Percentiles rank a stretch among this genome's conserved stretches.
These are phyloP conservation scores for Drechslerella stenobrocha DNA, from an alignment of 2,329 filamentous ascomycete genomes.

Conservation along the genomic window DNA sequence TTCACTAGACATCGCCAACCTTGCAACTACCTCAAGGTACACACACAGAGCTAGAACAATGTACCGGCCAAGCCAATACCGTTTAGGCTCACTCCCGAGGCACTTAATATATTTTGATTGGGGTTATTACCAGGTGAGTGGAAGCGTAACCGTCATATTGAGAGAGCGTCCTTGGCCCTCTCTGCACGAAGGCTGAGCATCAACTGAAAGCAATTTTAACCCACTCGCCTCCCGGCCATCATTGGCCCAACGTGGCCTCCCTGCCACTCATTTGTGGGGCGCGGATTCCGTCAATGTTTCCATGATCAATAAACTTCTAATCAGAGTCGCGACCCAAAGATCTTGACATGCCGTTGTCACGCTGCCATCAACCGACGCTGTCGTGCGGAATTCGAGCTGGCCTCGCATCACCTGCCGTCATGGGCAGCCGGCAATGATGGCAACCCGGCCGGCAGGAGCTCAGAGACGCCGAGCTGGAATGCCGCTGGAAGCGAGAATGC, in stretches of 20 bases:
- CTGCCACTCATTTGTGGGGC: constrained; percentile 9
- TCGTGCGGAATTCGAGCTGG: neutral
- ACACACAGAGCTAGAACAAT: no score
- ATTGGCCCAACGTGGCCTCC: constrained; percentile 9
- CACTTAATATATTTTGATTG: constrained; percentile 8
- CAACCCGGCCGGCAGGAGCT: neutral
- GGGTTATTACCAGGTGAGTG: constrained; percentile 3
- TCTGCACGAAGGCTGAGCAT: neutral
- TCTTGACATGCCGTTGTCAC: neutral
- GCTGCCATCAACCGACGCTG: constrained; percentile 1
- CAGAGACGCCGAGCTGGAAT: neutral
- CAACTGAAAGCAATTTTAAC: constrained; percentile 8
- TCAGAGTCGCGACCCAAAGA: constrained; percentile 14
- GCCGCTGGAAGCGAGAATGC: neutral
- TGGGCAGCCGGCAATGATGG: no score
- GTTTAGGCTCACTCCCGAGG: neutral
- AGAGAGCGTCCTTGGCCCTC: neutral
- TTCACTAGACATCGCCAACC: no score
- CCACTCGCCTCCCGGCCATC: neutral
- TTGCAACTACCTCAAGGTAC: no score
- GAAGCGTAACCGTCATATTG: neutral
- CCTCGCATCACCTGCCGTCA: no score
- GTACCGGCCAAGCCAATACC: neutral
- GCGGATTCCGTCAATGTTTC: constrained; percentile 20
- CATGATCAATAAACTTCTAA: constrained; percentile 27